These are phyloP conservation scores for Leucogyrophana mollusca DNA, from an alignment of 768 basidiomycete genomes.

Conservation along the genomic window DNA sequence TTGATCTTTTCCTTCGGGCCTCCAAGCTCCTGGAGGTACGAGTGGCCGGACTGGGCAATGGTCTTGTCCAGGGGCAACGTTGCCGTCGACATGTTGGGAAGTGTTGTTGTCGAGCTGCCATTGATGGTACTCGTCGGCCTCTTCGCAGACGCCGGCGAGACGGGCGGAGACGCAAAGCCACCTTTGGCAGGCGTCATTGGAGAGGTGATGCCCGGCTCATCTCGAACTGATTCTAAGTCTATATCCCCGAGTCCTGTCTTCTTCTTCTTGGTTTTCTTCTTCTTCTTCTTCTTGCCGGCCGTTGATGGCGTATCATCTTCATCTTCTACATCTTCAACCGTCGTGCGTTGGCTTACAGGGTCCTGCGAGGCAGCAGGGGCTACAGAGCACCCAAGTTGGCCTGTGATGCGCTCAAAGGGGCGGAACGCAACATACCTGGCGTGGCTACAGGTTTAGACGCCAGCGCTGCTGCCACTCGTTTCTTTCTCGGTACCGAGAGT, in stretches of 20 bases:
- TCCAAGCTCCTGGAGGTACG: constrained; percentile 59
- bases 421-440: constrained; percentile 7
- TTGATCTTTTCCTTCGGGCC: constrained; percentile 66
- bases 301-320: constrained; percentile 46
- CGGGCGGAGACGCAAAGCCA: constrained; percentile 15
- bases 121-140: constrained; percentile 12
- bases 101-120: constrained; percentile 14
- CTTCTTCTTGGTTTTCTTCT: constrained; percentile 77
- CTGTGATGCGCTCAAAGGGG: neutral
- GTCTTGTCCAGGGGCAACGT: constrained; percentile 45
- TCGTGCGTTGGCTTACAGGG: constrained; percentile 39
- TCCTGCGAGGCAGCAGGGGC: constrained; percentile 19
- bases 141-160: constrained; percentile 12
- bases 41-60: constrained; percentile 65
- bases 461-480: neutral
- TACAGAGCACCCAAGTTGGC: constrained; percentile 6
- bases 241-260: constrained; percentile 32
- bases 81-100: constrained; percentile 36
- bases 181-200: constrained; percentile 17
- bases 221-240: constrained; percentile 18
- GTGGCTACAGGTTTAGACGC: neutral
- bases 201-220: constrained; percentile 12
- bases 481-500: constrained; percentile 10
- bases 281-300: constrained; percentile 64
- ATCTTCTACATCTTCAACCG: constrained; percentile 74